Conservation (phyloP, 2,329 filamentous ascomycete species). For the Fusarium heterosporum region DNA sequence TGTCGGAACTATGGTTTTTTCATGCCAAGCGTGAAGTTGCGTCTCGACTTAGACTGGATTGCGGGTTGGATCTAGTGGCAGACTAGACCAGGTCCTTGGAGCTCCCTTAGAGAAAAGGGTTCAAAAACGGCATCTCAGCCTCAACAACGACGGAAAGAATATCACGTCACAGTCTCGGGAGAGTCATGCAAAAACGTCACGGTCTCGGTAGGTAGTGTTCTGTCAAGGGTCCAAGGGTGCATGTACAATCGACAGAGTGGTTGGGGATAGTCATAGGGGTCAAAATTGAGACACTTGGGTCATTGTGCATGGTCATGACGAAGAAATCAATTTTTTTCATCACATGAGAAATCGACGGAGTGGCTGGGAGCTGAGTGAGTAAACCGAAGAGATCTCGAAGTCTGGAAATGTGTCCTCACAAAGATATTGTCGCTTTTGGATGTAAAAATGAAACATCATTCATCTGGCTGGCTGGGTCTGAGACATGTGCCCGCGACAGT, state of each 20-base stretch:
- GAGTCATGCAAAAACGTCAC: conserved; percentile 1
- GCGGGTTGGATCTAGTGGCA: conserved; percentile 25
- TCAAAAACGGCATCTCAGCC: conserved; percentile 6
- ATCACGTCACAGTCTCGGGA: not conserved
- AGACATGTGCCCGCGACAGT: conserved; percentile 27
- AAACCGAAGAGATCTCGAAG: rapidly evolving
- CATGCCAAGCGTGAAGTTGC: conserved; percentile 17
- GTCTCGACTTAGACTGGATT: conserved; percentile 35
- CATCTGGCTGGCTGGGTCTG: conserved; percentile 14
- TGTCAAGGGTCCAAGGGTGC: too few species aligned
- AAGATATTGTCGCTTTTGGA: not conserved
- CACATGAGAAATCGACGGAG: not conserved
- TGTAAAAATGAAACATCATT: conserved; percentile 1
- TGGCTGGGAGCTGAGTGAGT: not conserved
- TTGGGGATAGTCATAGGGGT: conserved; percentile 5
- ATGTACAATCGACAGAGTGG: not conserved
- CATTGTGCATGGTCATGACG: not conserved
- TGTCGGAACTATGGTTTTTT: not conserved
- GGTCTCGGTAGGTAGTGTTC: too few species aligned
- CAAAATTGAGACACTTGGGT: conserved; percentile 2
- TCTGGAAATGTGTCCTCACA: too few species aligned
- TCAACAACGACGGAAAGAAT: not conserved
- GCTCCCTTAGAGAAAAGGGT: not conserved
- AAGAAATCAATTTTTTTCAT: not conserved
- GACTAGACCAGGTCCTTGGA: conserved; percentile 20